Conservation (phyloP, 2,329 filamentous ascomycete genomes). For the Penicillium sp. region DNA sequence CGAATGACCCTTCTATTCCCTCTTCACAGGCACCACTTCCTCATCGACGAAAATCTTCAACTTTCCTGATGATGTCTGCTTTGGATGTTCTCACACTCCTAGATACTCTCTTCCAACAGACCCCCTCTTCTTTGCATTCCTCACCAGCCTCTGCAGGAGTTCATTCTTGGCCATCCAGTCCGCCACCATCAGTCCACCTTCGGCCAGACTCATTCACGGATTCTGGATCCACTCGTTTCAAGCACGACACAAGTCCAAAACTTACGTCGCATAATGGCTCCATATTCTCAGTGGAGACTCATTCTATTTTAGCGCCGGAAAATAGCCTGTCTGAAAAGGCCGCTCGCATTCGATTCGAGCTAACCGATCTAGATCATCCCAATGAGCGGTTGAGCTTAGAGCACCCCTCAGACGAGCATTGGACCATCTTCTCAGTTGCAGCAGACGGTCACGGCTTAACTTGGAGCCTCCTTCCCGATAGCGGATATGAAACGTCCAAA, state of each 20-base stretch:
- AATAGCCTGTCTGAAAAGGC: conserved; percentile 32
- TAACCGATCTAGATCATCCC: conserved; percentile 38
- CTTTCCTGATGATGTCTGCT: conserved; percentile 75
- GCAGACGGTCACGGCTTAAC: conserved; percentile 68
- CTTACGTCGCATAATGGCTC: conserved; percentile 25
- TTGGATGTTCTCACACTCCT: conserved; percentile 76
- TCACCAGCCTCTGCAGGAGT: conserved; percentile 27
- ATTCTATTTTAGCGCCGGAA: conserved; percentile 26
- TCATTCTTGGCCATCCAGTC: conserved; percentile 22
- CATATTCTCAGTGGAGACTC: conserved; percentile 32
- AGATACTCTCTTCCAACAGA: conserved; percentile 72
- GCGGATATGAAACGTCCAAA: conserved; percentile 53
- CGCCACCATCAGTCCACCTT: conserved; percentile 14
- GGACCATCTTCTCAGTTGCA: conserved; percentile 78
- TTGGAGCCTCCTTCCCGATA: conserved; percentile 60
- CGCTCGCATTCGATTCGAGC: conserved; percentile 42
- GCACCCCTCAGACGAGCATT: conserved; percentile 78
- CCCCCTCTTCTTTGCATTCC: conserved; percentile 25
- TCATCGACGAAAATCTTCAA: conserved; percentile 46
- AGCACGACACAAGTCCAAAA: conserved; percentile 25
- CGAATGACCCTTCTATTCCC: neutral
- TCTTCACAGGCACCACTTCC: conserved; percentile 44
- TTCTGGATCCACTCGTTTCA: conserved; percentile 34
- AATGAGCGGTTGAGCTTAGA: conserved; percentile 56
- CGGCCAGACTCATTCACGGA: conserved; percentile 27